Percentiles rank a stretch among this genome's conserved stretches.
These are phyloP conservation scores for Pythium brassicae DNA, from an alignment of 352 stramenopile species.

Conservation along the genomic window DNA sequence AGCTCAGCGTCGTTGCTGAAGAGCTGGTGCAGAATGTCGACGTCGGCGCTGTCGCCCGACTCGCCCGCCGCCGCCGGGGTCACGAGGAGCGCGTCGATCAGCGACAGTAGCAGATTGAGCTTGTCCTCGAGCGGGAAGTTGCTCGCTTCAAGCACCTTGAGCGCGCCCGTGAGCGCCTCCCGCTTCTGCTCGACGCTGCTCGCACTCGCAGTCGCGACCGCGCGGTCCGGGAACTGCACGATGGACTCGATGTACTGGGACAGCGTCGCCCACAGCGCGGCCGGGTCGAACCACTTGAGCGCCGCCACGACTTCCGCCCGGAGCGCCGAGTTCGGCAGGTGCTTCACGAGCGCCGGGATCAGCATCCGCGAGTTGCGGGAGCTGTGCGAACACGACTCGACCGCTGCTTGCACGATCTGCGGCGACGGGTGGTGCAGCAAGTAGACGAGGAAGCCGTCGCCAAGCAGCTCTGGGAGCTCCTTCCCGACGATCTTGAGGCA, in stretches of 20 bases:
- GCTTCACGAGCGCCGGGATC: conserved; percentile 77
- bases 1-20: conserved; percentile 61
- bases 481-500: conserved; percentile 80
- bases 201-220: not conserved
- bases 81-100: conserved; percentile 51
- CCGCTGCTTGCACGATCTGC: conserved; percentile 69
- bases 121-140: conserved; percentile 69
- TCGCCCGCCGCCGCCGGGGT: conserved; percentile 7
- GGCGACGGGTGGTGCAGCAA: conserved; percentile 69
- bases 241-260: conserved; percentile 60
- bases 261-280: conserved; percentile 59
- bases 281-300: conserved; percentile 65
- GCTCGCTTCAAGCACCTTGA: conserved; percentile 59
- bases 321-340: conserved; percentile 60
- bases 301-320: conserved; percentile 63
- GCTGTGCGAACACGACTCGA: conserved; percentile 79
- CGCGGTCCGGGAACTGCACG: conserved; percentile 14
- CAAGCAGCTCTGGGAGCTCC: conserved; percentile 74
- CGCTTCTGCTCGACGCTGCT: conserved; percentile 30
- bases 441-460: conserved; percentile 83
- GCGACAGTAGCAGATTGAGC: conserved; percentile 51
- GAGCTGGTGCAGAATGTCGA: conserved; percentile 54
- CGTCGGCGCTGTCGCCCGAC: conserved; percentile 16
- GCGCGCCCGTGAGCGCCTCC: conserved; percentile 52
- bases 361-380: conserved; percentile 78